These are phyloP conservation scores for Trichomonas tenax DNA, from an alignment of 208 protist genomes.

Conservation along the genomic window DNA sequence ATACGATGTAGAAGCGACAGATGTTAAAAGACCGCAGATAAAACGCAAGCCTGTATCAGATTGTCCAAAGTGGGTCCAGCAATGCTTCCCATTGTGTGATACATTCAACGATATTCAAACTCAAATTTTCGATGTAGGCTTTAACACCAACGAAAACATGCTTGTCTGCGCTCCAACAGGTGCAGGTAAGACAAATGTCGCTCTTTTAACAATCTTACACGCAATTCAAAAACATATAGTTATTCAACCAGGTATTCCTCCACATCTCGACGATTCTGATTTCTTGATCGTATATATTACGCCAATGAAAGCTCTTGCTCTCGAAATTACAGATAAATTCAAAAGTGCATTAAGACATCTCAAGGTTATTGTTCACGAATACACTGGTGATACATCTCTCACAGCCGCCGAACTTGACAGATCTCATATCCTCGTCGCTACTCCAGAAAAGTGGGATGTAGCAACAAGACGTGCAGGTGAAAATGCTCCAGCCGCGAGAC, in stretches of 20 bases:
- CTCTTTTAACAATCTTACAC: constrained; percentile 91
- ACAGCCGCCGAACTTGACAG: constrained; percentile 79
- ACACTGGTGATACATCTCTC: constrained; percentile 87
- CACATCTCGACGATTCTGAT: background rate
- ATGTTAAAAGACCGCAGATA: background rate
- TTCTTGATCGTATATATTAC: constrained; percentile 99
- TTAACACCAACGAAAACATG: background rate
- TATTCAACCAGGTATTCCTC: background rate
- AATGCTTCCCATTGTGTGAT: background rate
- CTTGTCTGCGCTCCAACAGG: constrained; percentile 72
- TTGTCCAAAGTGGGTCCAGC: constrained; percentile 58
- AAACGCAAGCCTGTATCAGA: constrained; percentile 49
- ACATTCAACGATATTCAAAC: background rate
- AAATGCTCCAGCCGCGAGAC: constrained; percentile 40
- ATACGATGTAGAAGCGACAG: background rate
- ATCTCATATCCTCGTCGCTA: constrained; percentile 72
- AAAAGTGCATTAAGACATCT: constrained; percentile 62
- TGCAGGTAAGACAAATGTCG: constrained; percentile 98
- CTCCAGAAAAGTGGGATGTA: constrained; percentile 99
- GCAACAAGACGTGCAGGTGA: constrained; percentile 86
- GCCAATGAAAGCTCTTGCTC: constrained; percentile 99
- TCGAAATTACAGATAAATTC: constrained; percentile 95
- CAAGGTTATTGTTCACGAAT: constrained; percentile 54
- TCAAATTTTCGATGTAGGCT: background rate
- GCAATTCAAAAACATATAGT: constrained; percentile 48